Evolutionary conservation across 2,329 filamentous ascomycete species (phyloP).

Genomic region (Teratosphaeria epicoccoides): DNA sequence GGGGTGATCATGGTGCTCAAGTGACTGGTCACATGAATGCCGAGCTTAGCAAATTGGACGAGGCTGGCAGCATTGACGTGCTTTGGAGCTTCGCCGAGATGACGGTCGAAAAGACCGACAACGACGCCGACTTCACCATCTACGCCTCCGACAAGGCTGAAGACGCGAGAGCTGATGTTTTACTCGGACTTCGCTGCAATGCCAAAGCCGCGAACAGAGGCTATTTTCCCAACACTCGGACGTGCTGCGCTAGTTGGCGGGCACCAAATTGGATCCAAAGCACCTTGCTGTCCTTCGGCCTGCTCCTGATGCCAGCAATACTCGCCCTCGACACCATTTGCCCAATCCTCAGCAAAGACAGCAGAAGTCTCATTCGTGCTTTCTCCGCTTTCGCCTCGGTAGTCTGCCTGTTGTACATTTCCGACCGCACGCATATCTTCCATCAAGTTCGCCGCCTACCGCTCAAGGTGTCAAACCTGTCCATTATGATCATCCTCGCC

Average conservation of each 20-base stretch:
- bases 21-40: slow-evolving; percentile 39
- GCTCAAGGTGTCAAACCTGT: slow-evolving; percentile 26
- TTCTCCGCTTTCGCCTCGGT: slow-evolving; percentile 6
- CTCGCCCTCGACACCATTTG: slow-evolving; percentile 5
- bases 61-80: slow-evolving; percentile 29
- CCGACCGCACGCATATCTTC: slow-evolving; percentile 46
- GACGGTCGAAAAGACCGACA: slow-evolving; percentile 32
- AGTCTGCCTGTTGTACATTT: slow-evolving; percentile 32
- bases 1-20: slow-evolving; percentile 27
- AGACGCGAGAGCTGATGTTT: slow-evolving; percentile 40
- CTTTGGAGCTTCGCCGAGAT: slow-evolving; percentile 44
- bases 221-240: slow-evolving; percentile 38
- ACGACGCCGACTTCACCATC: slow-evolving; percentile 29
- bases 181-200: slow-evolving; percentile 48
- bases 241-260: slow-evolving; percentile 43
- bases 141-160: slow-evolving; percentile 40
- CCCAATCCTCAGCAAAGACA: slow-evolving; percentile 4
- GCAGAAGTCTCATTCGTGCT: slow-evolving; percentile 5
- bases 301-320: slow-evolving; percentile 22
- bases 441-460: slow-evolving; percentile 40
- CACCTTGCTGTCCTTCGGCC: slow-evolving; percentile 22
- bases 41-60: slow-evolving; percentile 36
- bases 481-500: slow-evolving; percentile 17
- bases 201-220: slow-evolving; percentile 27
- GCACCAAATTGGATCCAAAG: slow-evolving; percentile 29